Evolutionary conservation across 2,329 filamentous ascomycete genomes (phyloP).

Genomic region (Mariannaea sp.): DNA sequence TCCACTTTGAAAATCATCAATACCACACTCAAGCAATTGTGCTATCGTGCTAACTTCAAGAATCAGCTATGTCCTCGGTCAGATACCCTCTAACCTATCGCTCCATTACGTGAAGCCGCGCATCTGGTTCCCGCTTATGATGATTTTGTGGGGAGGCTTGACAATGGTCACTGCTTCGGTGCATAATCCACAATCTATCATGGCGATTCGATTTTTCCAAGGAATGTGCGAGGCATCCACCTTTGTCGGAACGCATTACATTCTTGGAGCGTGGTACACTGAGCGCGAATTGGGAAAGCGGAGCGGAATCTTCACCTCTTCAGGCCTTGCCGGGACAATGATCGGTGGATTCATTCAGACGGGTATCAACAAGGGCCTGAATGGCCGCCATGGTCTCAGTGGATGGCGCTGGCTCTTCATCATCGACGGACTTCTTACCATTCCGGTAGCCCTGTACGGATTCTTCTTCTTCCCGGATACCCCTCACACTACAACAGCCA

Average conservation of each 20-base stretch:
- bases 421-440: slow-evolving; percentile 62
- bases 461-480: slow-evolving; percentile 47
- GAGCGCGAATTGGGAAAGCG: slow-evolving; percentile 65
- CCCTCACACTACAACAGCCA: slow-evolving; percentile 52
- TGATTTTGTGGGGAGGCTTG: slow-evolving; percentile 65
- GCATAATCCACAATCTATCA: slow-evolving; percentile 44
- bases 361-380: slow-evolving; percentile 57
- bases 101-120: slow-evolving; percentile 67
- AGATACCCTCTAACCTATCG: slow-evolving; percentile 65
- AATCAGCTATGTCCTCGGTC: slow-evolving; percentile 54
- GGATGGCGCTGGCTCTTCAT: slow-evolving; percentile 76
- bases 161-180: slow-evolving; percentile 60
- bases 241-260: slow-evolving; percentile 49
- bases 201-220: slow-evolving; percentile 48
- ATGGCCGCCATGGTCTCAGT: slow-evolving; percentile 57
- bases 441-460: slow-evolving; percentile 44
- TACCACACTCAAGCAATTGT: not conserved
- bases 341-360: slow-evolving; percentile 62
- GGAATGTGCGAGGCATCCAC: slow-evolving; percentile 47
- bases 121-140: slow-evolving; percentile 67
- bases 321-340: slow-evolving; percentile 60
- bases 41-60: not conserved
- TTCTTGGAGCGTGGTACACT: slow-evolving; percentile 62
- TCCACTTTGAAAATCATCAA: too few relatives aligned
- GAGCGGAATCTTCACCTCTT: slow-evolving; percentile 65